Conservation (phyloP, 2,329 filamentous ascomycete genomes). For the Orbilia brochopaga region DNA sequence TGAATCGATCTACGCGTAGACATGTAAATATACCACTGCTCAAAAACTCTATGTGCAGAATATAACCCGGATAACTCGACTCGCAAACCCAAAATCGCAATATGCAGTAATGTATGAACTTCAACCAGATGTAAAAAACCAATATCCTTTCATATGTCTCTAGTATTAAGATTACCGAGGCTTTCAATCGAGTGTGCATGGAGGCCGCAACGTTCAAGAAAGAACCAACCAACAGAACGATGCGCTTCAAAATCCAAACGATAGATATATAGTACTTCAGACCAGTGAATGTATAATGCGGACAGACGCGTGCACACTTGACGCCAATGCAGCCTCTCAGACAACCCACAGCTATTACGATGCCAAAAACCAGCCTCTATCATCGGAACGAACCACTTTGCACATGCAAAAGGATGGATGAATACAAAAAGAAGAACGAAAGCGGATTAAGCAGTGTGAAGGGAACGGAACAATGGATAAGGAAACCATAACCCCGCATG, state of each 20-base stretch:
- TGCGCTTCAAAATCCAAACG: constrained; percentile 26
- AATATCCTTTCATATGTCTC: constrained; percentile 12
- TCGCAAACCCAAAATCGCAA: constrained; percentile 6
- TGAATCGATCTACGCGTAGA: constrained; percentile 6
- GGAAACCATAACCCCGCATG: constrained; percentile 22
- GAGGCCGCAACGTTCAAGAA: constrained; percentile 13
- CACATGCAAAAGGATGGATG: constrained; percentile 32
- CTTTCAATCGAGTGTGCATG: constrained; percentile 12
- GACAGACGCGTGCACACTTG: constrained; percentile 16
- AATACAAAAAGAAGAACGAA: background rate
- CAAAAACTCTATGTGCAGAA: too few species aligned
- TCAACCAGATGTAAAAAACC: constrained; percentile 9
- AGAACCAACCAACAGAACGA: constrained; percentile 7
- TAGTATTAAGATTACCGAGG: constrained; percentile 44
- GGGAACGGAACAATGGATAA: constrained; percentile 10
- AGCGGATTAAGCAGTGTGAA: background rate
- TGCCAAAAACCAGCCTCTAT: constrained; percentile 42
- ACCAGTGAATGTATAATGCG: constrained; percentile 24
- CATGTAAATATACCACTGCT: background rate
- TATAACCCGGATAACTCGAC: too few species aligned
- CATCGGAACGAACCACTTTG: constrained; percentile 18
- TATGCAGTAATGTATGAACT: constrained; percentile 6
- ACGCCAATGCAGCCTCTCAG: constrained; percentile 38
- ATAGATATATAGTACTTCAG: background rate
- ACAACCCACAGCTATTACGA: constrained; percentile 25